Percentiles rank a stretch among this genome's conserved stretches.
Conservation (phyloP, 2,329 filamentous ascomycete species). For the Canariomyces notabilis region DNA sequence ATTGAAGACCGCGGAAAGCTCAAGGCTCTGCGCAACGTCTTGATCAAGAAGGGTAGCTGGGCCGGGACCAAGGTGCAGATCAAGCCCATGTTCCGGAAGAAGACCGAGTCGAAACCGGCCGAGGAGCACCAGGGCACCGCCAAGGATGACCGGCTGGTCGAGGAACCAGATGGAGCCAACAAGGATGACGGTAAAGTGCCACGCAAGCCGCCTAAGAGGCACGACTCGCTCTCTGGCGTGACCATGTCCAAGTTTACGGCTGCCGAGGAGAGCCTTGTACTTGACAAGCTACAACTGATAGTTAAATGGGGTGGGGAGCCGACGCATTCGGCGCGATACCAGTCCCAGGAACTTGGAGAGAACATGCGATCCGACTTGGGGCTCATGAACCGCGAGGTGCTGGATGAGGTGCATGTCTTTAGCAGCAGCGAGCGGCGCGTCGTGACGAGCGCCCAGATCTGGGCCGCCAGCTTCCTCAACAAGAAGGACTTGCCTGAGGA, state of each 20-base stretch:
- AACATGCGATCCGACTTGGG: slow-evolving; percentile 95
- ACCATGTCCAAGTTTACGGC: slow-evolving; percentile 93
- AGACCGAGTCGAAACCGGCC: slow-evolving; percentile 49
- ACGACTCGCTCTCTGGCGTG: slow-evolving; percentile 82
- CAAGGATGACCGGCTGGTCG: slow-evolving; percentile 18
- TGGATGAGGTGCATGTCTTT: slow-evolving; percentile 91
- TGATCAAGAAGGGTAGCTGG: slow-evolving; percentile 90
- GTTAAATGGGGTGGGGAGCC: slow-evolving; percentile 99
- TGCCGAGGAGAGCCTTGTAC: slow-evolving; percentile 82
- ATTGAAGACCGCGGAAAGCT: slow-evolving; percentile 85
- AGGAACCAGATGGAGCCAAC: slow-evolving; percentile 21
- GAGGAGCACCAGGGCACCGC: slow-evolving; percentile 29
- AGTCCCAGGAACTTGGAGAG: slow-evolving; percentile 88
- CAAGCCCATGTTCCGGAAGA: slow-evolving; percentile 97
- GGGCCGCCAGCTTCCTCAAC: slow-evolving; percentile 82
- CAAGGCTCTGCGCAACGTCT: slow-evolving; percentile 74
- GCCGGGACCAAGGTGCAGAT: slow-evolving; percentile 97
- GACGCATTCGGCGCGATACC: slow-evolving; percentile 93
- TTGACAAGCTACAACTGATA: slow-evolving; percentile 95
- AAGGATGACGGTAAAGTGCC: slow-evolving; percentile 24
- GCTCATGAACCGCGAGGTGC: slow-evolving; percentile 83
- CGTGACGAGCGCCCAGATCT: slow-evolving; percentile 94
- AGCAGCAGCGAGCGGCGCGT: slow-evolving; percentile 94
- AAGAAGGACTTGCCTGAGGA: slow-evolving; percentile 80
- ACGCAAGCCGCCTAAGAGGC: slow-evolving; percentile 54